Percentiles rank a stretch among this genome's conserved stretches.
phyloP scores from a whole-genome alignment of 176 grass and related monocot genomes.

The Coix lacrymajobi region DNA sequence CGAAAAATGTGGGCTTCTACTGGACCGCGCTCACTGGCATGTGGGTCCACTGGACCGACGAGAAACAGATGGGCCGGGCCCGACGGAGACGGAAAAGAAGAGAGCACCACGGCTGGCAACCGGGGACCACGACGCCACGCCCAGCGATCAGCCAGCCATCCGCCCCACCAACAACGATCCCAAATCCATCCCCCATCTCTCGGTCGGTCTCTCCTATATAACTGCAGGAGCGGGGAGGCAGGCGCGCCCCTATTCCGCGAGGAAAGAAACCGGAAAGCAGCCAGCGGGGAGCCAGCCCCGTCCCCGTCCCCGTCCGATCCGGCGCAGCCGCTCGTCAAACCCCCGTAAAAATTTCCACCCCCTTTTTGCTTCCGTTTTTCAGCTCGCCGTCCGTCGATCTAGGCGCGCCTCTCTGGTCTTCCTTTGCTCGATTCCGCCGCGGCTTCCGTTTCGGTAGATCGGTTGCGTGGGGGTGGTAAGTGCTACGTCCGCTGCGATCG shows the following conservation, averaged over 20 bases:
- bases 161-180: background rate
- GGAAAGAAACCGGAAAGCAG: too few relatives aligned
- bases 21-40: background rate
- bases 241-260: too few relatives aligned
- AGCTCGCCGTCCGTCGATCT: background rate
- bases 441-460: background rate
- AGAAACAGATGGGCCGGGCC: too few relatives aligned
- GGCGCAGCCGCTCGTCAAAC: background rate
- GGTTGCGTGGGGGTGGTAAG: background rate
- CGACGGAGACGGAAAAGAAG: background rate
- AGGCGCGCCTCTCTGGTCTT: background rate
- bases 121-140: too few relatives aligned
- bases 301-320: conserved; percentile 13
- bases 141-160: too few relatives aligned
- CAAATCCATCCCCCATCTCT: background rate
- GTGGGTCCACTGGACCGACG: background rate
- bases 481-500: too few relatives aligned
- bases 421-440: background rate
- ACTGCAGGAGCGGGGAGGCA: background rate
- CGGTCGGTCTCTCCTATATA: background rate
- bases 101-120: background rate
- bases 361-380: background rate
- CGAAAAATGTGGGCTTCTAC: too few relatives aligned
- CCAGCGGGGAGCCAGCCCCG: too few relatives aligned
- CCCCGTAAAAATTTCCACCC: background rate